Conservation (phyloP, 1,139 yeast species). For the Yamadazyma membranifaciens region DNA sequence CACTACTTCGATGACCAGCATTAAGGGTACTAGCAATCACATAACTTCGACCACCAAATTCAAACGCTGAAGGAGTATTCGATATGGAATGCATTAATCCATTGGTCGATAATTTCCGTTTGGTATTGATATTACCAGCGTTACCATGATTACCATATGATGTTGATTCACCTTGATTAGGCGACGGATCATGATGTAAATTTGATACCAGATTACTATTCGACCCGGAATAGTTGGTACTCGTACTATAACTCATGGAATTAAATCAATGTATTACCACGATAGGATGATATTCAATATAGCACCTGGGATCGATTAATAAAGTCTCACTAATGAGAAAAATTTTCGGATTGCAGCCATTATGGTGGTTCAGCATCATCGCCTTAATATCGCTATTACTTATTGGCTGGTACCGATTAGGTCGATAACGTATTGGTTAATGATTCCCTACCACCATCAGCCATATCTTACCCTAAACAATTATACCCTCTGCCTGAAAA, state of each 20-base stretch:
- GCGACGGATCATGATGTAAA: no score
- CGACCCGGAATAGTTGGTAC: background rate
- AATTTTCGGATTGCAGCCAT: no score
- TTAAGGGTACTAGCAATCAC: constrained; percentile 21
- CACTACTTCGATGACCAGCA: constrained; percentile 14
- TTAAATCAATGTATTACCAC: background rate
- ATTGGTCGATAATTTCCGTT: constrained; percentile 4
- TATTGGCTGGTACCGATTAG: no score
- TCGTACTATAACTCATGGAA: background rate
- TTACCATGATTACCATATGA: background rate
- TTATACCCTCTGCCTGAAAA: no score
- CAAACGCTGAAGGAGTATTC: constrained; percentile 30
- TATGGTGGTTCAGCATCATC: no score
- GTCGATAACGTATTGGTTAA: no score
- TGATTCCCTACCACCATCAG: no score
- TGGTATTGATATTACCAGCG: background rate
- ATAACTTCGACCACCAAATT: constrained; percentile 46
- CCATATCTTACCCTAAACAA: no score
- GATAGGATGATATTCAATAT: no score
- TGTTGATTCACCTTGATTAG: background rate
- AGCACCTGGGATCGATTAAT: no score
- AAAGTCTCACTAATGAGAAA: no score
- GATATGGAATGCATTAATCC: constrained; percentile 12
- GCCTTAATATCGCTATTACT: no score
- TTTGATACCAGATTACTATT: background rate